These are phyloP conservation scores for Dactylorhiza incarnata DNA, from an alignment of 106 monocot genomes.

Conservation along the genomic window DNA sequence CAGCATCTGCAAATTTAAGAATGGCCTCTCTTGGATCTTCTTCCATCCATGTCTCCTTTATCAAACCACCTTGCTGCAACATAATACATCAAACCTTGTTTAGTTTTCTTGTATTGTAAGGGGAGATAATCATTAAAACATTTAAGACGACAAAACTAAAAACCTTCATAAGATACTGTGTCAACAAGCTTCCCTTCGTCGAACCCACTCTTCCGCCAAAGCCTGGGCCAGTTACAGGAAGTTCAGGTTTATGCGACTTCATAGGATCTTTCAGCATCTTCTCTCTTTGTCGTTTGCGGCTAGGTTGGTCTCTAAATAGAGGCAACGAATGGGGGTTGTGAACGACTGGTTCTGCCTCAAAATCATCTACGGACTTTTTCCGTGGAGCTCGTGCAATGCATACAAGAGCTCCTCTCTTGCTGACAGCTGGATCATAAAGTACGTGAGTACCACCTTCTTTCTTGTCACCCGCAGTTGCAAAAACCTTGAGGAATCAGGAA, in stretches of 20 bases:
- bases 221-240: constrained; percentile 84
- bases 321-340: constrained; percentile 97
- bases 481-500: constrained; percentile 43
- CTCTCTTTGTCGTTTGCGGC: constrained; percentile 87
- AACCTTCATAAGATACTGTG: constrained; percentile 96
- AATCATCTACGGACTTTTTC: constrained; percentile 83
- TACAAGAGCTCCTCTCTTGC: constrained; percentile 93
- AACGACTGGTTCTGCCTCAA: constrained; percentile 70
- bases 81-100: background rate
- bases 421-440: constrained; percentile 85
- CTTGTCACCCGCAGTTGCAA: constrained; percentile 88
- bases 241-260: constrained; percentile 87
- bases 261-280: constrained; percentile 85
- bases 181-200: constrained; percentile 91
- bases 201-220: constrained; percentile 91
- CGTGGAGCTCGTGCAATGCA: constrained; percentile 89
- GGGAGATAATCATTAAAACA: background rate
- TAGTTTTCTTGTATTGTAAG: background rate
- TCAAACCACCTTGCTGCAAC: constrained; percentile 87
- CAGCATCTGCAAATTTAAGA: constrained; percentile 84
- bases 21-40: constrained; percentile 99
- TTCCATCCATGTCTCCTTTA: constrained; percentile 99
- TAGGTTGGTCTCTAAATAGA: constrained; percentile 87
- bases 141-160: background rate
- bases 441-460: constrained; percentile 92